Percentiles rank a stretch among this genome's conserved stretches.
These are phyloP conservation scores for Tarenaya hassleriana DNA, from an alignment of 345 rosid genomes.

Conservation along the genomic window DNA sequence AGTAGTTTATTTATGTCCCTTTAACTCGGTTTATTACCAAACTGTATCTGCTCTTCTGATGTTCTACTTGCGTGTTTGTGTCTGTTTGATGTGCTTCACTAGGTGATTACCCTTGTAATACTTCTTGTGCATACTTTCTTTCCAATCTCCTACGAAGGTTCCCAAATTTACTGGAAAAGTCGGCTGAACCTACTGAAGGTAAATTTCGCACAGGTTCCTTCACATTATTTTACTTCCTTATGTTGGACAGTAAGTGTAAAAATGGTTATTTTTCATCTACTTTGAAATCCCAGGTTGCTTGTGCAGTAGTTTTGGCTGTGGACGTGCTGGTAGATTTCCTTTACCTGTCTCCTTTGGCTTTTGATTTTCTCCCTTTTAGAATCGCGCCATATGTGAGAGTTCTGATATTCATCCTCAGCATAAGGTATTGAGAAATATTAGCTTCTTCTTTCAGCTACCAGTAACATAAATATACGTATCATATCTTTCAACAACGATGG, in stretches of 20 bases:
- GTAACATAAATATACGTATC: neutral
- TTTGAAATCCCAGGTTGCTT: conserved; percentile 39
- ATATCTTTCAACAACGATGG: neutral
- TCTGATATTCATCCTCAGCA: conserved; percentile 58
- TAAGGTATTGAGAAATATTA: conserved; percentile 42
- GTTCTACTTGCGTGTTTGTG: too few species aligned
- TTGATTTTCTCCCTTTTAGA: conserved; percentile 67
- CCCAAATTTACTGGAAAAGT: conserved; percentile 49
- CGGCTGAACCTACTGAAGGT: conserved; percentile 66
- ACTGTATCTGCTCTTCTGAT: too few species aligned
- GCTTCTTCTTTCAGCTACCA: conserved; percentile 6
- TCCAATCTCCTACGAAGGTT: conserved; percentile 78
- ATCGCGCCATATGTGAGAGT: conserved; percentile 89
- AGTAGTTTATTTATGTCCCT: neutral
- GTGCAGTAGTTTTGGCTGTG: conserved; percentile 52
- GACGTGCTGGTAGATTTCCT: conserved; percentile 71
- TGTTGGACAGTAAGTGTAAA: neutral
- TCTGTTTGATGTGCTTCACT: neutral
- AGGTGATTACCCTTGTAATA: conserved; percentile 51
- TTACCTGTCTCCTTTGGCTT: conserved; percentile 66
- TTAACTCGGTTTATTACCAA: neutral
- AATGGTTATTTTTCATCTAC: too few species aligned
- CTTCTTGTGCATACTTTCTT: conserved; percentile 56
- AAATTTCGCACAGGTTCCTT: conserved; percentile 13
- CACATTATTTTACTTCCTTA: conserved; percentile 14